phyloP scores from a whole-genome alignment of 495 filamentous ascomycete species.

The Viridothelium virens region DNA sequence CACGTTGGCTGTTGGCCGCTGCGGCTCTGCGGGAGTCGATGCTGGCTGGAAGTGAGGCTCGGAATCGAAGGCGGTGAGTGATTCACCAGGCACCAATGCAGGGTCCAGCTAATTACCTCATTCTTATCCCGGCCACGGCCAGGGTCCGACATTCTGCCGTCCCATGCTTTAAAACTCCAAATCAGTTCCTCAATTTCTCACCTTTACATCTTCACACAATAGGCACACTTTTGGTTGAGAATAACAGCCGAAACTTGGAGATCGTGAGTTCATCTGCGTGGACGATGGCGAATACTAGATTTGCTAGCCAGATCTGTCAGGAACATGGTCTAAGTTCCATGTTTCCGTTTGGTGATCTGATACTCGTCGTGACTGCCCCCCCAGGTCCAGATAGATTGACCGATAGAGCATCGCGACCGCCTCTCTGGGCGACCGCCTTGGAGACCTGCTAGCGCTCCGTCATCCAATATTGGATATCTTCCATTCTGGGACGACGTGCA shows the following conservation, averaged over 20 bases:
- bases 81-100: not conserved
- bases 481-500: not conserved
- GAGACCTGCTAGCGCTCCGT: not conserved
- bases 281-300: too few relatives aligned
- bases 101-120: not conserved
- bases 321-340: not conserved
- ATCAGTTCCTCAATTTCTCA: too few relatives aligned
- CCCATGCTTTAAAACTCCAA: too few relatives aligned
- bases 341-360: not conserved
- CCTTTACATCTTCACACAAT: too few relatives aligned
- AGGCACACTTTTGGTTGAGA: too few relatives aligned
- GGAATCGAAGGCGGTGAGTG: not conserved
- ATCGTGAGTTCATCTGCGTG: too few relatives aligned
- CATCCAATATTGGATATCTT: not conserved
- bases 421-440: not conserved
- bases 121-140: not conserved
- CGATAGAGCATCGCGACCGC: not conserved
- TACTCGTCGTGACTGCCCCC: not conserved
- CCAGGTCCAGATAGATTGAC: too few relatives aligned
- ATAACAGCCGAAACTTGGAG: too few relatives aligned
- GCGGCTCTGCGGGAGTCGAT: not conserved
- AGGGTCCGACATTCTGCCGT: not conserved
- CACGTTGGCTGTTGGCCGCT: not conserved
- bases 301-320: not conserved
- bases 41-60: not conserved